Conservation (phyloP, 805 yeast genomes). For the Candida silvatica region DNA sequence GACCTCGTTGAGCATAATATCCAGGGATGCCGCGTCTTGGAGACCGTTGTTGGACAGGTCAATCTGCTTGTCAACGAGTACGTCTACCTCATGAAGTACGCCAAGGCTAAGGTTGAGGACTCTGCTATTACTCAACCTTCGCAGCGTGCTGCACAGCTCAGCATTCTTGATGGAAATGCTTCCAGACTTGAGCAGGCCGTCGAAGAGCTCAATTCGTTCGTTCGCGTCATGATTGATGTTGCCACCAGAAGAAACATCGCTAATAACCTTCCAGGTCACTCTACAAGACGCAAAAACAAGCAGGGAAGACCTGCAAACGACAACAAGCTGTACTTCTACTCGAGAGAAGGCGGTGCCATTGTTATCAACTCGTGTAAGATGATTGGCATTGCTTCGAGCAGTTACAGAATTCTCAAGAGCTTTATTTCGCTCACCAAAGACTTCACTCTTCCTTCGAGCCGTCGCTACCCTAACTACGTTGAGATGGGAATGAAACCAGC, state of each 20-base stretch:
- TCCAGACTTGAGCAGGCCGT: slow-evolving; percentile 41
- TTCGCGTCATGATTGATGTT: slow-evolving; percentile 45
- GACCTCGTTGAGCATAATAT: slow-evolving; percentile 72
- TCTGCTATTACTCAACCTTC: slow-evolving; percentile 11
- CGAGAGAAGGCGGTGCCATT: slow-evolving; percentile 53
- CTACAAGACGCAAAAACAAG: neutral
- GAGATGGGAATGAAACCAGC: slow-evolving; percentile 49
- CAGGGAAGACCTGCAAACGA: too few relatives aligned
- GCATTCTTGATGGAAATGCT: slow-evolving; percentile 38
- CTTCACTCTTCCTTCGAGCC: slow-evolving; percentile 47
- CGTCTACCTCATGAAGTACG: slow-evolving; percentile 17
- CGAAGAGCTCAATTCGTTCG: slow-evolving; percentile 56
- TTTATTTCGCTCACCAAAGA: slow-evolving; percentile 53
- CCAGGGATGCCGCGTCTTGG: slow-evolving; percentile 59
- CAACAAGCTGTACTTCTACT: slow-evolving; percentile 35
- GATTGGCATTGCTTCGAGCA: slow-evolving; percentile 38
- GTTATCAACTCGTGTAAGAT: slow-evolving; percentile 30
- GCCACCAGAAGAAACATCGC: slow-evolving; percentile 15
- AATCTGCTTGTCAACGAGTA: slow-evolving; percentile 57
- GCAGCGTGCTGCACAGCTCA: slow-evolving; percentile 26
- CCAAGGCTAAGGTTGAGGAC: slow-evolving; percentile 14
- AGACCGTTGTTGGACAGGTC: slow-evolving; percentile 59
- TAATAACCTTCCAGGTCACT: slow-evolving; percentile 6
- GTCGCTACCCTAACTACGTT: slow-evolving; percentile 61
- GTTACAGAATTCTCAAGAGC: slow-evolving; percentile 48